phyloP scores from a whole-genome alignment of 2,329 filamentous ascomycete species.

The Fonsecaea monophora region DNA sequence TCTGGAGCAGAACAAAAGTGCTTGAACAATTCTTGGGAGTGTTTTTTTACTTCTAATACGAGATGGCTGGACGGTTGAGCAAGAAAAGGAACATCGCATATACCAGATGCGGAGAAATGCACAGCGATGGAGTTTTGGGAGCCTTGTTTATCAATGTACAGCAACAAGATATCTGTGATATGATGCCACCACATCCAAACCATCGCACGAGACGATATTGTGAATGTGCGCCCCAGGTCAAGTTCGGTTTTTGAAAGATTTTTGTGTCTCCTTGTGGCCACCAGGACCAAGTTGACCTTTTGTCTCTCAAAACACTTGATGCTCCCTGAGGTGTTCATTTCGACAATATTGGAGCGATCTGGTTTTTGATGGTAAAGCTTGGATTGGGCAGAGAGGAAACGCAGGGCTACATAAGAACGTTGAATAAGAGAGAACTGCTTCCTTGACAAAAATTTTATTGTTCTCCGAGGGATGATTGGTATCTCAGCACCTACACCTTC shows the following conservation, averaged over 20 bases:
- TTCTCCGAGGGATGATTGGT: background rate
- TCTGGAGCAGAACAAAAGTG: conserved; percentile 38
- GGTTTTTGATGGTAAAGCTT: background rate
- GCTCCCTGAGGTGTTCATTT: background rate
- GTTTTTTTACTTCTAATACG: background rate
- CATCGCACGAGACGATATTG: conserved; percentile 6
- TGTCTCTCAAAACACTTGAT: background rate
- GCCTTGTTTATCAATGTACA: conserved; percentile 15
- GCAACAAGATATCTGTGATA: conserved; percentile 13
- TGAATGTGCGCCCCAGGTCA: conserved; percentile 6
- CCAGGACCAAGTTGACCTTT: conserved; percentile 10
- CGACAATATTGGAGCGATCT: background rate
- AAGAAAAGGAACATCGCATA: conserved; percentile 15
- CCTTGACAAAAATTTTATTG: background rate
- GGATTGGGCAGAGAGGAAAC: background rate
- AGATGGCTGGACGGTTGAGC: background rate
- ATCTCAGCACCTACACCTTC: background rate
- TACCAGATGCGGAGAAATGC: conserved; percentile 21
- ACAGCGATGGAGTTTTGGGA: conserved; percentile 30
- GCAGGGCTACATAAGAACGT: background rate
- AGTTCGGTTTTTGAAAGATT: background rate
- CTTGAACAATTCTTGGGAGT: conserved; percentile 6
- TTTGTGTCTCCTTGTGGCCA: conserved; percentile 15
- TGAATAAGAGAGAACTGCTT: background rate
- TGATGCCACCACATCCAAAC: background rate